Evolutionary conservation across 805 yeast genomes (phyloP).

Genomic region (Metschnikowia lachancei): DNA sequence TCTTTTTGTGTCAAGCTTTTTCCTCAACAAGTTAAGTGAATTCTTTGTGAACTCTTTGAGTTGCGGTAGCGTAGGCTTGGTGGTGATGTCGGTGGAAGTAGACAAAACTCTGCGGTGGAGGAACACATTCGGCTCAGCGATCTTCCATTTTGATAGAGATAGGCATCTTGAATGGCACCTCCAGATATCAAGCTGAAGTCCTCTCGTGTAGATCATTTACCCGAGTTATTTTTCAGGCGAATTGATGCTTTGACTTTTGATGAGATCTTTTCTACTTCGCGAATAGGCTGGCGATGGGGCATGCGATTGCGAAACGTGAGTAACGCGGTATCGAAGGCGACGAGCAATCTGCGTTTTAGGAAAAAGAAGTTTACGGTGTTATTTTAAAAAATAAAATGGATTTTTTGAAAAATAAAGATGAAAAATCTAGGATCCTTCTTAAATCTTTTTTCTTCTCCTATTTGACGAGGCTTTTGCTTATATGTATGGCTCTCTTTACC

Average conservation of each 20-base stretch:
- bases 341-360: too few species aligned
- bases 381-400: too few species aligned
- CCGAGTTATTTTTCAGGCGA: not conserved
- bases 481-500: too few species aligned
- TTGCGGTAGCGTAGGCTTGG: slow-evolving; percentile 4
- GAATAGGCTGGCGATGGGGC: not conserved
- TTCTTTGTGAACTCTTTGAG: slow-evolving; percentile 6
- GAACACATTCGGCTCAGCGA: not conserved
- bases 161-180: not conserved
- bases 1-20: not conserved
- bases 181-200: not conserved
- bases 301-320: not conserved
- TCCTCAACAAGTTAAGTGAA: not conserved
- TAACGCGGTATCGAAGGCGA: too few species aligned
- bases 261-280: too few species aligned
- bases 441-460: too few species aligned
- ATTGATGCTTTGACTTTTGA: not conserved
- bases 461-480: too few species aligned
- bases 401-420: too few species aligned
- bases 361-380: too few species aligned
- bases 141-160: not conserved
- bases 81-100: not conserved
- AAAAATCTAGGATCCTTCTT: too few species aligned
- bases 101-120: not conserved
- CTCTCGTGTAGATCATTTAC: not conserved